Evolutionary conservation across 768 basidiomycete genomes (phyloP), one percentile per base, ranked within the genome.

Genomic region (Panellus pusillus): DNA sequence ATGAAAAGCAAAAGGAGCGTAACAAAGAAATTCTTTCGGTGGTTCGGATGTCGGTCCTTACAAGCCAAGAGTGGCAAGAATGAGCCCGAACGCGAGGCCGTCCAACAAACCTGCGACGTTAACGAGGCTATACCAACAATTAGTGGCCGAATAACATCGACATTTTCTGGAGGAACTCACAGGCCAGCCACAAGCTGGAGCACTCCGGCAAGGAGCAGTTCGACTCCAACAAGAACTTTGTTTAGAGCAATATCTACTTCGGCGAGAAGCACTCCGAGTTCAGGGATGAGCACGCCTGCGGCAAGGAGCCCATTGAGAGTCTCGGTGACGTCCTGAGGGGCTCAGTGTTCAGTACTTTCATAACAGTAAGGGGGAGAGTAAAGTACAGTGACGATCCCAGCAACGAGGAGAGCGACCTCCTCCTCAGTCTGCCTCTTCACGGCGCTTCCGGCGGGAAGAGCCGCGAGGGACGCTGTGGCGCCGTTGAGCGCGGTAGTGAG

Each of bases 121-220:
- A 41, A 11, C 9, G 49, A 50, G 49, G 41, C 49, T 50, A 17
- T 74, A 7, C 68, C 68, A 4, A 68, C 31, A 50, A 42, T 50
- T 50, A 41, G 41, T 19, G 27, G 72, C 61, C 24, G 6, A 24
- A 68, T 58, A 24, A 64, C 35, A 24, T 37, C 27, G 41, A 72
- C 38, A 14, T 28, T 42, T 47, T 27, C 31, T 17, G 35, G 43
- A 41, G 27, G 11, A 32, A 53, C 64, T 17, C 32, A 65, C 64
- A 61, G 50, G 48, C 50, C 47, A 29, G 65, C 50, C 38, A 68
- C 61, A 48, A 66, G 57, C 31, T 50, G 61, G 46, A 66, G 55
- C 31, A 64, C 59, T 28, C 62, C 66, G 18, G 57, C 54, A 37
- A 68, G 59, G 42, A 66, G 59, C 27, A 41, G 50, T 32, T 66